phyloP scores from a whole-genome alignment of 2,329 filamentous ascomycete species.

The Chaetomium globosum region DNA sequence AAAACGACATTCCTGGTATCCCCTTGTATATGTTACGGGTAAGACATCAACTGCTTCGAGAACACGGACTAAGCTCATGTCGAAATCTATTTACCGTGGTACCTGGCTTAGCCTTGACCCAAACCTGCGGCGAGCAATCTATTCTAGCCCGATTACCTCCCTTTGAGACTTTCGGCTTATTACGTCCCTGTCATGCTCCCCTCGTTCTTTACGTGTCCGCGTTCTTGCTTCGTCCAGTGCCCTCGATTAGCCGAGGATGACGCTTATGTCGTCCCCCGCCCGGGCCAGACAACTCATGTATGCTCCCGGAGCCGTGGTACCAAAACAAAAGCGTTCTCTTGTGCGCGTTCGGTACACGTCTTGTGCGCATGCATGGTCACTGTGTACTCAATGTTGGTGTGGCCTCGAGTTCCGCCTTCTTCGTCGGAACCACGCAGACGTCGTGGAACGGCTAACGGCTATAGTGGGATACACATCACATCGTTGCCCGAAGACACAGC shows the following conservation, averaged over 20 bases:
- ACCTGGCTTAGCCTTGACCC: no score
- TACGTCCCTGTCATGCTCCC: background rate
- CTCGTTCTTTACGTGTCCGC: background rate
- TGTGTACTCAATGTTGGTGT: background rate
- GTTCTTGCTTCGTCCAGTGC: no score
- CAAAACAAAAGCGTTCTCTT: background rate
- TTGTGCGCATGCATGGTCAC: background rate
- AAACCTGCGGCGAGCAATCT: background rate
- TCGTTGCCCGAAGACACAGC: background rate
- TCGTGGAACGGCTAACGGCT: background rate
- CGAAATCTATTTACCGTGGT: no score
- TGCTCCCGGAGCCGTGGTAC: background rate
- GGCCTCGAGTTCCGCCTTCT: background rate
- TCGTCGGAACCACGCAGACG: background rate
- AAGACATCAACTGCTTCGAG: background rate
- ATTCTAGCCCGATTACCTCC: background rate
- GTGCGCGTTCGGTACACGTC: background rate
- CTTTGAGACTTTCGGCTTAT: no score
- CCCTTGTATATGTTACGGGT: background rate
- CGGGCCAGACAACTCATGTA: background rate
- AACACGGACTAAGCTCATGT: no score
- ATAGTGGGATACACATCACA: background rate
- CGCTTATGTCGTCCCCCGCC: background rate
- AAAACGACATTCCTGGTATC: background rate
- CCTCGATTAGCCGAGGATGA: background rate